phyloP scores from a whole-genome alignment of 202 grass and related monocot species.

The Zoysia matrella region DNA sequence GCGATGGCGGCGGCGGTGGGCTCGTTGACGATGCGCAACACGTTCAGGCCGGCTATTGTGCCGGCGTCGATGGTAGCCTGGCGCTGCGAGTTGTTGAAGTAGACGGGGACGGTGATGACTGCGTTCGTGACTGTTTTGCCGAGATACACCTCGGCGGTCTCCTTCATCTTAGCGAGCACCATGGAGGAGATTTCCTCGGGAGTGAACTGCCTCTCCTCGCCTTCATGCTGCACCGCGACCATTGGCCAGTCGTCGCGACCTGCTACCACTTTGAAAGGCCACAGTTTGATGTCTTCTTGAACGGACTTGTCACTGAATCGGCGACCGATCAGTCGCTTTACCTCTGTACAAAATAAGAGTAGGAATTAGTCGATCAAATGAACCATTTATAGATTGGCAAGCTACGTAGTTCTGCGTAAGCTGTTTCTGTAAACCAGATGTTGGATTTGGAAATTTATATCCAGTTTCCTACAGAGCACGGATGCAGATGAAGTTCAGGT shows the following conservation, averaged over 20 bases:
- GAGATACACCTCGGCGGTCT: conserved; percentile 56
- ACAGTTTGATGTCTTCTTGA: conserved; percentile 58
- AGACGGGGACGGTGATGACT: conserved; percentile 59
- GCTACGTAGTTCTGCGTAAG: too few relatives aligned
- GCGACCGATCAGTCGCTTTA: conserved; percentile 65
- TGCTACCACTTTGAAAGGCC: conserved; percentile 56
- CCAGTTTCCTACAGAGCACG: too few relatives aligned
- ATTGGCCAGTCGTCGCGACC: conserved; percentile 59
- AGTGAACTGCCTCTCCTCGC: conserved; percentile 52
- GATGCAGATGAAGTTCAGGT: too few relatives aligned
- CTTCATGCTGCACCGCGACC: conserved; percentile 52
- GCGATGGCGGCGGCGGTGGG: conserved; percentile 62
- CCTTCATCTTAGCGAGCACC: conserved; percentile 50
- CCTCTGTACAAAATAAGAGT: conserved; percentile 36
- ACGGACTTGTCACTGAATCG: conserved; percentile 48
- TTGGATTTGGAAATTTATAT: too few relatives aligned
- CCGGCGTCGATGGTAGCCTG: conserved; percentile 63
- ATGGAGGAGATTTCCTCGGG: conserved; percentile 6
- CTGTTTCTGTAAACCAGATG: too few relatives aligned
- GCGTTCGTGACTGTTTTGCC: conserved; percentile 44
- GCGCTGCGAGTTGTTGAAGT: conserved; percentile 70
- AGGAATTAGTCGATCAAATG: too few relatives aligned
- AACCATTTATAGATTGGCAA: too few relatives aligned
- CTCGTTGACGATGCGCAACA: conserved; percentile 61
- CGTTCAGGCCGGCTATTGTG: conserved; percentile 59